These are phyloP conservation scores for Boechera stricta DNA, from an alignment of 345 rosid genomes.

Conservation along the genomic window DNA sequence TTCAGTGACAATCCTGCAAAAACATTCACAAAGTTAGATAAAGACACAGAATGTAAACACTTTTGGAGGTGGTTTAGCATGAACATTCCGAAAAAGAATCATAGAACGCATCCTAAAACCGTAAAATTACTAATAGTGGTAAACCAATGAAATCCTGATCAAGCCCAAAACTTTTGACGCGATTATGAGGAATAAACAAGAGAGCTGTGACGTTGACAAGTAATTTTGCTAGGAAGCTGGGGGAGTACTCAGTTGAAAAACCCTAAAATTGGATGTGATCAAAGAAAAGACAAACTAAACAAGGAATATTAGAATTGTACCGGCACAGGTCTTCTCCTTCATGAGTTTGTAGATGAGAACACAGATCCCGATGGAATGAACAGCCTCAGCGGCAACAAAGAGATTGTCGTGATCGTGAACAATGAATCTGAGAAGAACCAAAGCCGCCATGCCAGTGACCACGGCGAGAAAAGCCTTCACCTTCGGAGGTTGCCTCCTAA, in stretches of 20 bases:
- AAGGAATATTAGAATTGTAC: conserved; percentile 40
- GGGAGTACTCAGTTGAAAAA: conserved; percentile 7
- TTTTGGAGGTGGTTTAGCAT: background rate
- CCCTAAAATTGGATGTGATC: conserved; percentile 16
- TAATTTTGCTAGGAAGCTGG: background rate
- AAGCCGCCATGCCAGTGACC: conserved; percentile 87
- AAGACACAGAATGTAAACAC: background rate
- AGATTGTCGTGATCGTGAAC: conserved; percentile 99
- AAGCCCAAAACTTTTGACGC: background rate
- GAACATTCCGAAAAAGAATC: background rate
- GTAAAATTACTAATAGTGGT: conserved; percentile 5
- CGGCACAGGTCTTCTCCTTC: conserved; percentile 98
- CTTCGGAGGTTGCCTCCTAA: conserved; percentile 94
- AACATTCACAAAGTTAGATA: conserved; percentile 19
- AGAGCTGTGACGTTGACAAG: background rate
- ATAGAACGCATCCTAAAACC: background rate
- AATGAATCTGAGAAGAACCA: conserved; percentile 86
- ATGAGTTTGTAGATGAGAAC: conserved; percentile 94
- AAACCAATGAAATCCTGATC: background rate
- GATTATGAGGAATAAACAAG: background rate
- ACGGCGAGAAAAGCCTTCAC: conserved; percentile 95
- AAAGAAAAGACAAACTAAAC: background rate
- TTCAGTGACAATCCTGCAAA: conserved; percentile 90
- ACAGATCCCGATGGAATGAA: conserved; percentile 91
- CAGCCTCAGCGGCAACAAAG: conserved; percentile 98